Evolutionary conservation across 2,329 filamentous ascomycete genomes (phyloP), one percentile per base, ranked within the genome.

Genomic region (Trichoderma asperellum): DNA sequence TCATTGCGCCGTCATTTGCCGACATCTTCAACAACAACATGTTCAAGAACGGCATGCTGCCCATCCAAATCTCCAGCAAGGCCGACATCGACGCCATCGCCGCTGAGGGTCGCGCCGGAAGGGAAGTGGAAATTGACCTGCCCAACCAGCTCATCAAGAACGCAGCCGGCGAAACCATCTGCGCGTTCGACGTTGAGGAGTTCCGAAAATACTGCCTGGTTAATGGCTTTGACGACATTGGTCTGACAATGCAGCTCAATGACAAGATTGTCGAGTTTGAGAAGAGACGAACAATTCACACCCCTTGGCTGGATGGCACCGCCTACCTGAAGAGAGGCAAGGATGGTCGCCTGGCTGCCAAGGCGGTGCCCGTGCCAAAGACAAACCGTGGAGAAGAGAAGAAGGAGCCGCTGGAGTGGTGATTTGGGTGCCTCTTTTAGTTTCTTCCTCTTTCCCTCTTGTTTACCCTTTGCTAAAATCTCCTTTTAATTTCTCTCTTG

Each of bases 1-100:
- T 98, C 76, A 97, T 98, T 74, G 96, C 95, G 0, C 93, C 93
- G 1, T 94, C 92, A 1, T 89, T 87, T 71, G 83, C 81, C 70
- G 81, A 82, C 70, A 99, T 99, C 81, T 97, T 97, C 89, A 96
- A 95, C 88, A 97, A 97, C 88, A 99, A 99, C 86, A 96, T 92
- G n/a, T 98, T 97, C 88, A 98, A 99, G 87, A 99, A 99, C 84
- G 95, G 95, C 83, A 98, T 98, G 96, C 85, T 98, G 72, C 94
- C 95, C 59, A 89, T 98, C 71, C 82, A 86, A 70, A 91, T 98
- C 77, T 83, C 86, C 37, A 89, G 95, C 79, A 81, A 88, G 73
- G 84, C 82, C 1, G 85, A 87, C 37, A 83, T 97, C 4, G 85
- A 91, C 55, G 85, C 85, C 71, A 89, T 98, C 72, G 90, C 92